Evolutionary conservation across 1,139 yeast species (phyloP), one percentile per base, ranked within the genome.

Genomic region (Nakaseomyces bracarensis): DNA sequence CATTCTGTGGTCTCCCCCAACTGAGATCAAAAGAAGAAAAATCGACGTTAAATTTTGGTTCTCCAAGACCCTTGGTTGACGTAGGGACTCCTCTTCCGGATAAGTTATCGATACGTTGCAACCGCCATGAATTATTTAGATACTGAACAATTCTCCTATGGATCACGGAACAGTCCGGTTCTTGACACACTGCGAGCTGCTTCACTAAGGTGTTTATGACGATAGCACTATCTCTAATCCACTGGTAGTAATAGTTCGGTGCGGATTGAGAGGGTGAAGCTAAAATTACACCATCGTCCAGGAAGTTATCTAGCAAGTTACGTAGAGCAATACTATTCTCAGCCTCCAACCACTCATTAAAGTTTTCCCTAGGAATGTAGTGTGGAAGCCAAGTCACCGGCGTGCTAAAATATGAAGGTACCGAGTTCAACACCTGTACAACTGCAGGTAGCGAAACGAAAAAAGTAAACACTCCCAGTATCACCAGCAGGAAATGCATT

Each of bases 1-100:
- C 98, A 48, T 86, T 73, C 63, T 89, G 98, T 1, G 98, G 98
- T 52, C 98, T 71, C 1, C 97, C 97, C 98, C 97, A 89, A 31
- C 67, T 59, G 2, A 68, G 77, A 13, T 64, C 60, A 53, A 82
- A 89, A 1, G 82, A 69, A 0, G 74, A 56, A 22, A 82, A 79
- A 57, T 85, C 74, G 3, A 79, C 77, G 57, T 72, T 61, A 55
- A 82, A 87, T 59, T 89, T 89, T 3, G 97, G 97, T 58, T 89
- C 97, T 1, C 96, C 97, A 28, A 89, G 29, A 68, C 2, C 87
- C 87, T 34, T 66, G 58, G 9, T 41, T 42, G 14, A 49, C 41
- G 43, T 68, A 20, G 46, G 35, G 34, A 66, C 67, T 57, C 79
- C 79, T 1, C 64, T 59, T 0, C 96, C 96, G 14, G 87, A 78